A percentile compares a stretch with the other conserved stretches of the same genome.
Evolutionary conservation across 176 grass and related monocot genomes (phyloP).

Genomic region (Paspalum vaginatum): DNA sequence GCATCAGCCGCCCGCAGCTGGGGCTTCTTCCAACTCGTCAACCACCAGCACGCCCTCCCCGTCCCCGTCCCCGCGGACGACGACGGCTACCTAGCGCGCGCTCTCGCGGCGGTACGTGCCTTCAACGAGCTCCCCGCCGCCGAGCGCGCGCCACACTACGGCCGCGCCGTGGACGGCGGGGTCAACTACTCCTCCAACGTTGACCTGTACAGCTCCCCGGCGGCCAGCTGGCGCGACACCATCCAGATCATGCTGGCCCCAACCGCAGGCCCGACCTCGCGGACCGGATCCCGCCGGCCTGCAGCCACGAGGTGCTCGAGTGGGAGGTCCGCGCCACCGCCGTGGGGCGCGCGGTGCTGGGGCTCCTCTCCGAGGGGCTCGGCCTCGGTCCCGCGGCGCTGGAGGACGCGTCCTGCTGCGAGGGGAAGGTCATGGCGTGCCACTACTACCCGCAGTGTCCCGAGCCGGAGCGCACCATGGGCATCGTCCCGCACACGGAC

Average conservation of each 20-base stretch:
- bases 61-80: not conserved
- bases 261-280: slow-evolving; percentile 33
- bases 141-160: slow-evolving; percentile 67
- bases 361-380: slow-evolving; percentile 68
- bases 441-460: slow-evolving; percentile 96
- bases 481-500: slow-evolving; percentile 72
- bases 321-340: slow-evolving; percentile 60
- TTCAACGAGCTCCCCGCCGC: slow-evolving; percentile 70
- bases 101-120: slow-evolving; percentile 66
- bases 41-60: slow-evolving; percentile 52
- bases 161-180: slow-evolving; percentile 50
- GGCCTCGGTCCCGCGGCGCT: slow-evolving; percentile 23
- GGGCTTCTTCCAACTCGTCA: slow-evolving; percentile 90
- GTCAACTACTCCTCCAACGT: slow-evolving; percentile 86
- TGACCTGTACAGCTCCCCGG: slow-evolving; percentile 63
- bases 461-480: slow-evolving; percentile 80
- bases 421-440: slow-evolving; percentile 76
- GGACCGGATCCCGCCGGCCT: slow-evolving; percentile 53
- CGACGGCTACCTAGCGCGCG: slow-evolving; percentile 26
- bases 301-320: slow-evolving; percentile 56
- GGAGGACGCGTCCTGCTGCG: slow-evolving; percentile 47
- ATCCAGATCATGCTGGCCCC: slow-evolving; percentile 58
- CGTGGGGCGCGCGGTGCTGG: slow-evolving; percentile 49
- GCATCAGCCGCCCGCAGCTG: slow-evolving; percentile 54
- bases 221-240: slow-evolving; percentile 93